These are phyloP conservation scores for Poteriospumella lacustris DNA, from an alignment of 108 stramenopile genomes.

Conservation along the genomic window DNA sequence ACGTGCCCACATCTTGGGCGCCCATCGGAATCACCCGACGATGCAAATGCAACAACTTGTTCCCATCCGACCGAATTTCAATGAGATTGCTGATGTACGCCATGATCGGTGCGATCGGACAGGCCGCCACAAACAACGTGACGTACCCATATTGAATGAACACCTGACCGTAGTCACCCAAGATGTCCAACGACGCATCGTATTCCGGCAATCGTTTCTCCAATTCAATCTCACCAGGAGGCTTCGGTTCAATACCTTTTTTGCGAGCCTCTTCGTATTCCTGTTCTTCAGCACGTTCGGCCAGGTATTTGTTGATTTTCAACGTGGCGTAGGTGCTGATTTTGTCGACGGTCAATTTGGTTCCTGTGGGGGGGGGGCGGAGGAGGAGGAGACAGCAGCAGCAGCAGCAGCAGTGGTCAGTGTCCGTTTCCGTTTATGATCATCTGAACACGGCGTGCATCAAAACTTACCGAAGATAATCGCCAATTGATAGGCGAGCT, in stretches of 20 bases:
- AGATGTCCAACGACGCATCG: conserved; percentile 61
- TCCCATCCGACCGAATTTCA: conserved; percentile 89
- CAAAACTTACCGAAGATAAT: conserved; percentile 17
- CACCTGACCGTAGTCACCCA: conserved; percentile 80
- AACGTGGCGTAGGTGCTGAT: neutral
- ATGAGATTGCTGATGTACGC: conserved; percentile 83
- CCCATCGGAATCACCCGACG: conserved; percentile 51
- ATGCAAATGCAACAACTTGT: conserved; percentile 64
- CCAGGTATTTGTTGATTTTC: neutral
- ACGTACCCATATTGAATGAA: conserved; percentile 69
- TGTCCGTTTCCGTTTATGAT: too few relatives aligned
- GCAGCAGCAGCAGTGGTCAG: too few relatives aligned
- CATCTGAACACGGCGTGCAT: too few relatives aligned
- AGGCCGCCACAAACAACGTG: conserved; percentile 88
- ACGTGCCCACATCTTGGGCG: conserved; percentile 83
- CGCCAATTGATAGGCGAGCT: conserved; percentile 1
- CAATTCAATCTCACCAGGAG: neutral
- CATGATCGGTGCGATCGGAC: conserved; percentile 85
- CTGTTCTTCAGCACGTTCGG: neutral
- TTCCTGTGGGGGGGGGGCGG: too few relatives aligned
- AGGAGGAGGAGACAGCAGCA: too few relatives aligned
- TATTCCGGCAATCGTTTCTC: conserved; percentile 11
- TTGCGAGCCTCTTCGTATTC: neutral
- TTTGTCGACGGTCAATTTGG: neutral
- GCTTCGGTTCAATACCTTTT: neutral